Evolutionary conservation across 2,329 filamentous ascomycete genomes (phyloP).

Genomic region (Dendrostoma leiphaemia): DNA sequence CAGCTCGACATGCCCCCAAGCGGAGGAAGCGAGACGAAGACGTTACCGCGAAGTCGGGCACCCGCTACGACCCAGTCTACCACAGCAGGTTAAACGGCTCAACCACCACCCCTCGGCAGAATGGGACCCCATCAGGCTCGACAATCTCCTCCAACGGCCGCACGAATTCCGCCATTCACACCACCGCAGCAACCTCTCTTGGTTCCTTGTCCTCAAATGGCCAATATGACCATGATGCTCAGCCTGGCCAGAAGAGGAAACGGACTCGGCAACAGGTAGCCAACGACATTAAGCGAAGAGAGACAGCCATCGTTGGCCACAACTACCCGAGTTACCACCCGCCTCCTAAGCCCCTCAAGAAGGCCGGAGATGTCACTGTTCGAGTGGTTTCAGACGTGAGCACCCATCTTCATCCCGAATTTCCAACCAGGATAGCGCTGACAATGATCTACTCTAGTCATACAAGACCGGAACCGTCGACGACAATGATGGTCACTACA

Average conservation of each 20-base stretch:
- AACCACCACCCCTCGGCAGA: constrained; percentile 68
- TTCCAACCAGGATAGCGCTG: constrained; percentile 3
- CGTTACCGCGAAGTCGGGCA: constrained; percentile 30
- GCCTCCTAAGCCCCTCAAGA: constrained; percentile 84
- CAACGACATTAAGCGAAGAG: constrained; percentile 77
- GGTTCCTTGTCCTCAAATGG: constrained; percentile 64
- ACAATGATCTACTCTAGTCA: constrained; percentile 1
- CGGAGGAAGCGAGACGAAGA: constrained; percentile 67
- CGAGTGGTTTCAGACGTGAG: constrained; percentile 63
- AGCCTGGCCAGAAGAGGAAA: constrained; percentile 85
- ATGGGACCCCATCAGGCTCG: constrained; percentile 60
- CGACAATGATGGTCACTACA: constrained; percentile 96
- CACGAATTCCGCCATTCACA: constrained; percentile 76
- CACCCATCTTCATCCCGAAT: constrained; percentile 18
- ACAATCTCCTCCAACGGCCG: constrained; percentile 75
- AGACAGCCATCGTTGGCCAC: constrained; percentile 68
- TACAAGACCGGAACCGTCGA: constrained; percentile 73
- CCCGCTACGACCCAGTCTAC: constrained; percentile 67
- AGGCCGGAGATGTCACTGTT: constrained; percentile 75
- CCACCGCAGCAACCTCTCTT: constrained; percentile 85
- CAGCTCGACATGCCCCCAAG: constrained; percentile 60
- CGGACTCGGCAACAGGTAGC: constrained; percentile 76
- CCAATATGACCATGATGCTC: constrained; percentile 64
- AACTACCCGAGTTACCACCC: constrained; percentile 79
- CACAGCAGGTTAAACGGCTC: constrained; percentile 68